phyloP scores from a whole-genome alignment of 2,329 filamentous ascomycete species.

The Coniosporium tulheliwenetii region DNA sequence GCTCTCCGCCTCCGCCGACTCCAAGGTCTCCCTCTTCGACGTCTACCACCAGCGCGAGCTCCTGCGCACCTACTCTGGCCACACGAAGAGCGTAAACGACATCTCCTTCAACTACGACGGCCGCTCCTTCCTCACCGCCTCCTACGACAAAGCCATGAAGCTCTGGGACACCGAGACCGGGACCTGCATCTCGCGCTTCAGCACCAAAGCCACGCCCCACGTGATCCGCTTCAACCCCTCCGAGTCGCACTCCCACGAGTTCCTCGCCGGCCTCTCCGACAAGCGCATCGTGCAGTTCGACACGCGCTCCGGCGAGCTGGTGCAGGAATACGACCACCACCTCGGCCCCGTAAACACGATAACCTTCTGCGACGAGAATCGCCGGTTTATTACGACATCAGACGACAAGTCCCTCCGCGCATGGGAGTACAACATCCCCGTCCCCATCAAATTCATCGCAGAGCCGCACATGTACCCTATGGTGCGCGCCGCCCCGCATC shows the following conservation, averaged over 20 bases:
- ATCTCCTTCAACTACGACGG: slow-evolving; percentile 74
- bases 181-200: slow-evolving; percentile 73
- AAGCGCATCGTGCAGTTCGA: slow-evolving; percentile 99
- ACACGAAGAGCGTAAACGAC: slow-evolving; percentile 80
- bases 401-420: slow-evolving; percentile 93
- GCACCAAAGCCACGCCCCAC: slow-evolving; percentile 87
- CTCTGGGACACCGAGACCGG: slow-evolving; percentile 97
- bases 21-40: slow-evolving; percentile 87
- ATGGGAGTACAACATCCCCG: slow-evolving; percentile 97
- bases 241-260: slow-evolving; percentile 64
- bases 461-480: slow-evolving; percentile 97
- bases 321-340: slow-evolving; percentile 98
- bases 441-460: slow-evolving; percentile 95
- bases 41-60: slow-evolving; percentile 81
- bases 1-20: slow-evolving; percentile 78
- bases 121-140: slow-evolving; percentile 74
- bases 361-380: slow-evolving; percentile 85
- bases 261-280: slow-evolving; percentile 91
- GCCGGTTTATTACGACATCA: slow-evolving; percentile 93
- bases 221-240: slow-evolving; percentile 87
- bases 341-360: slow-evolving; percentile 96
- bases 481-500: slow-evolving; percentile 71
- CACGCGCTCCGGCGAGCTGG: slow-evolving; percentile 62
- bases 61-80: slow-evolving; percentile 79
- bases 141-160: slow-evolving; percentile 92